phyloP scores from a whole-genome alignment of 176 grass and related monocot species.

The Cenchrus americanus region DNA sequence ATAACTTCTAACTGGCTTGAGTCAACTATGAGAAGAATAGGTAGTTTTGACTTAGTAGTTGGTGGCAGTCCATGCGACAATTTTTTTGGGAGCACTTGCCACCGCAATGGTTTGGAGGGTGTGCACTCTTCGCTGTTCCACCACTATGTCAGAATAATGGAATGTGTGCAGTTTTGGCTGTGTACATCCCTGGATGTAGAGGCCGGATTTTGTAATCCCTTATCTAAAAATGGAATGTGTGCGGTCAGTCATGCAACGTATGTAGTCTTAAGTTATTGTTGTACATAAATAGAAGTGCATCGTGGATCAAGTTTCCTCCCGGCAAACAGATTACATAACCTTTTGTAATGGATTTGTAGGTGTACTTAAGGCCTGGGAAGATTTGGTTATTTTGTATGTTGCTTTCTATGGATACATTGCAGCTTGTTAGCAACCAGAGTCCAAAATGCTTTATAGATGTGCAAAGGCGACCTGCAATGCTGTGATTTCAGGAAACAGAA shows the following conservation, averaged over 20 bases:
- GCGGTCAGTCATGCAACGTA: background rate
- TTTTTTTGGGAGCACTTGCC: background rate
- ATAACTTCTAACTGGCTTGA: conserved; percentile 42
- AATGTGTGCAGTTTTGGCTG: background rate
- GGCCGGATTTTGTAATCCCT: no score
- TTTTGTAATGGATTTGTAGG: no score
- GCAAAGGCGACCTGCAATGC: no score
- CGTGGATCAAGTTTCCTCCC: background rate
- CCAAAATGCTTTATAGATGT: no score
- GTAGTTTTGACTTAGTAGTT: conserved; percentile 4
- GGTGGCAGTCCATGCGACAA: conserved; percentile 19
- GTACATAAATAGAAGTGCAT: background rate
- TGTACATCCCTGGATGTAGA: no score
- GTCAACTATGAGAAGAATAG: background rate
- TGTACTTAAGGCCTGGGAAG: no score
- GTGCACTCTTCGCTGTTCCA: conserved; percentile 7
- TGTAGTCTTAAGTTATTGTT: background rate
- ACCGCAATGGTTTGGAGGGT: conserved; percentile 2
- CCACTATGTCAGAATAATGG: background rate
- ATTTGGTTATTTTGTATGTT: no score
- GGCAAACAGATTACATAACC: no score
- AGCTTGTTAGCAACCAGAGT: no score
- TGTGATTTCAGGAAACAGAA: no score
- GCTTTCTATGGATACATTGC: no score
- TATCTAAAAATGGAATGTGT: background rate